phyloP scores from a whole-genome alignment of 1,284 basidiomycete species.

The Marasmius oreades region DNA sequence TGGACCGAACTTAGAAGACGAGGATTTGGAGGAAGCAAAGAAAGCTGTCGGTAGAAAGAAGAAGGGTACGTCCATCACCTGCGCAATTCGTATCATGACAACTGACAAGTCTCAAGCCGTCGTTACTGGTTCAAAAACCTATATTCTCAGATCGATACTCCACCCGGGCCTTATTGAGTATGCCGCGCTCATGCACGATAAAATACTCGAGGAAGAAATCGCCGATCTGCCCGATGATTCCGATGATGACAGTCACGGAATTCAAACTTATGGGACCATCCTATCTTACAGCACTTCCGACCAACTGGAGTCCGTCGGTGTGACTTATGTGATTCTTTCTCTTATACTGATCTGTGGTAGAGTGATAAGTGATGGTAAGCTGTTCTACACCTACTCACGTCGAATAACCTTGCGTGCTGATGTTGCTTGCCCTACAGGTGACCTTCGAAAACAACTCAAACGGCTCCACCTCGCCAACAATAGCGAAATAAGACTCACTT shows the following conservation, averaged over 20 bases:
- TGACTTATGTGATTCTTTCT: slow-evolving; percentile 68
- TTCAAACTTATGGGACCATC: slow-evolving; percentile 53
- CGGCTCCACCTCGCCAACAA: slow-evolving; percentile 51
- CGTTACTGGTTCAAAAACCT: slow-evolving; percentile 61
- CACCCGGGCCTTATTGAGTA: slow-evolving; percentile 53
- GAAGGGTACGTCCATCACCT: slow-evolving; percentile 29
- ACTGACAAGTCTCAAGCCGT: slow-evolving; percentile 34
- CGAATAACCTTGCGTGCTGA: neutral
- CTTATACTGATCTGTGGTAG: slow-evolving; percentile 70
- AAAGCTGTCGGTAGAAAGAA: slow-evolving; percentile 24
- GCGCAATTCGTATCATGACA: neutral
- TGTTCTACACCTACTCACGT: neutral
- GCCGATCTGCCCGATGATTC: slow-evolving; percentile 37
- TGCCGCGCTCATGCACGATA: slow-evolving; percentile 50
- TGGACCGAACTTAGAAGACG: slow-evolving; percentile 28
- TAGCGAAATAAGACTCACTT: slow-evolving; percentile 41
- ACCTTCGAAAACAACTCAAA: slow-evolving; percentile 60
- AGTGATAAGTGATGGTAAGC: slow-evolving; percentile 61
- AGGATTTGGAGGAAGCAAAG: slow-evolving; percentile 56
- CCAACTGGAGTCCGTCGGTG: slow-evolving; percentile 57
- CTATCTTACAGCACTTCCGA: slow-evolving; percentile 66
- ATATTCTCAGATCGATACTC: slow-evolving; percentile 68
- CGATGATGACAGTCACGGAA: slow-evolving; percentile 35
- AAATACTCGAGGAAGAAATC: slow-evolving; percentile 56
- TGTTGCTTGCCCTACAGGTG: slow-evolving; percentile 32